phyloP scores from a whole-genome alignment of 2,329 filamentous ascomycete species.

The Fusarium xylarioides region DNA sequence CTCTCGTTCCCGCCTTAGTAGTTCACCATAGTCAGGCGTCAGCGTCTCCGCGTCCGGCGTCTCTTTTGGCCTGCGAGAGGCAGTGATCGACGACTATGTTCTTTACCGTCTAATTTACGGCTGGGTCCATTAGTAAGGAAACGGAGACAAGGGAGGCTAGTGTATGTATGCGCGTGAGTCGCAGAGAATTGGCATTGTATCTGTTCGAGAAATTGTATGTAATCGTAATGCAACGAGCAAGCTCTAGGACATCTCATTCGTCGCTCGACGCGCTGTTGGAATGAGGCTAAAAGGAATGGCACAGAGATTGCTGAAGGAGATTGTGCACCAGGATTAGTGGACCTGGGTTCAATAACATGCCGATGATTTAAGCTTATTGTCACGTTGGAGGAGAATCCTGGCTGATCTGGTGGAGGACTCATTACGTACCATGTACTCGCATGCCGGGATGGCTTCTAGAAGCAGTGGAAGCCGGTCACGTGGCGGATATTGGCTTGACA shows the following conservation, averaged over 20 bases:
- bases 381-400: slow-evolving; percentile 32
- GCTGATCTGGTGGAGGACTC: slow-evolving; percentile 19
- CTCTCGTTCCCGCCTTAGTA: slow-evolving; percentile 18
- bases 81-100: slow-evolving; percentile 15
- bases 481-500: slow-evolving; percentile 18
- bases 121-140: slow-evolving; percentile 10
- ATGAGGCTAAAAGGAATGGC: slow-evolving; percentile 27
- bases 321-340: slow-evolving; percentile 22
- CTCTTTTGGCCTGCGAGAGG: slow-evolving; percentile 22
- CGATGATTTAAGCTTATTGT: slow-evolving; percentile 44
- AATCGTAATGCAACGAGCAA: slow-evolving; percentile 8
- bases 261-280: neutral
- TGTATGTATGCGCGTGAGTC: slow-evolving; percentile 21
- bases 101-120: slow-evolving; percentile 10
- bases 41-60: slow-evolving; percentile 30
- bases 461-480: slow-evolving; percentile 26
- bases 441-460: slow-evolving; percentile 36
- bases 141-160: slow-evolving; percentile 21
- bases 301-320: slow-evolving; percentile 19
- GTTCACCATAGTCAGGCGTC: slow-evolving; percentile 10
- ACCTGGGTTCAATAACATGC: slow-evolving; percentile 17
- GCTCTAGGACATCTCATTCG: slow-evolving; percentile 13
- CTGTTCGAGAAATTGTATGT: slow-evolving; percentile 7
- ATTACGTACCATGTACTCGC: slow-evolving; percentile 40
- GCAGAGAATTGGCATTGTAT: slow-evolving; percentile 1